Base-by-base conservation (phyloP, 805 yeast species). In the Ogataea trehaloabstinens region DNA sequence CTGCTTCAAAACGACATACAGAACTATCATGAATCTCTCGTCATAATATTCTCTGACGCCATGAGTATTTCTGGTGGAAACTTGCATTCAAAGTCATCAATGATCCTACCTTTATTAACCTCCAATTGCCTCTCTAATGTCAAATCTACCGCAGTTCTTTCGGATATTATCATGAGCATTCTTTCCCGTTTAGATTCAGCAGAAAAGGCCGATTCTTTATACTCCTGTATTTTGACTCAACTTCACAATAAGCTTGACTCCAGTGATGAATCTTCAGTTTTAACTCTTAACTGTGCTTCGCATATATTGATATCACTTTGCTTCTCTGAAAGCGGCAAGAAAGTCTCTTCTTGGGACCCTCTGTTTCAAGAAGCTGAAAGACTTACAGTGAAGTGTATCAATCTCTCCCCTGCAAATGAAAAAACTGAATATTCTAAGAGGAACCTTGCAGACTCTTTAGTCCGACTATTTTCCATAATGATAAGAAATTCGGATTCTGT, bases 321-420 rank as follows among this genome's bases (percentile, higher is more conserved):
- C 0, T 85, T 81, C 59, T 79, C 85, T 3, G 90, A 83, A 43
- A 78, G 87, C 33, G 93, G 93, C 51, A 73, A 61, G 43, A 82
- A 80, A 51, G 70, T 82, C 3, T 52, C 68, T 1, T 61, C 69
- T 45, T 84, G 91, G 91, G 37, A 41, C 3, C 36, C 37, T 6
- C 28, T 55, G 13, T 40, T 55, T 5, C 40, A 43, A 6, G 41
- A 44, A 24, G 46, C 56, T 12, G 42, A 38, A 7, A 31, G 33
- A 21, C 27, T 59, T 11, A 8, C 16, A 12, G 10, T 8, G 10
- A n/a, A n/a, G n/a, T n/a, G 31, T 16, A 22, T 22, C 8, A 11
- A 17, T 7, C 12, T 16, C 13, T 6, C 20, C 7, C 7, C 8
- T 22, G 33, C 10, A 17, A 7, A 7, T 8, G 11, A 8, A 19